phyloP scores from a whole-genome alignment of 805 yeast species.

The Wickerhamomyces alni region DNA sequence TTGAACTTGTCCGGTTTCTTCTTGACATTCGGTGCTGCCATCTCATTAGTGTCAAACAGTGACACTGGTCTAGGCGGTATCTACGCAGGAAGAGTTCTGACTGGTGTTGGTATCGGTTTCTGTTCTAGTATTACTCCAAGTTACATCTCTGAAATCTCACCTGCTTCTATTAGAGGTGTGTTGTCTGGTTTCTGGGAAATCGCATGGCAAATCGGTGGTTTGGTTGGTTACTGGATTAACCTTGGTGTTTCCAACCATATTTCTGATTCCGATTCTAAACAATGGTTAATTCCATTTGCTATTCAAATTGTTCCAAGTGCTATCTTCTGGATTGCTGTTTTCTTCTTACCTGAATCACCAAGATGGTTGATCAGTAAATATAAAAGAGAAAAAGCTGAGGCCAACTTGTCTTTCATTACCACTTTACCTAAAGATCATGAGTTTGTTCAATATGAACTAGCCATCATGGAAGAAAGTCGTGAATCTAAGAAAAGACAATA shows the following conservation, averaged over 20 bases:
- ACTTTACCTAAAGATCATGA: slow-evolving; percentile 31
- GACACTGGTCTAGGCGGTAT: slow-evolving; percentile 37
- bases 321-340: slow-evolving; percentile 32
- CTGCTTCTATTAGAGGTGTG: slow-evolving; percentile 39
- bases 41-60: slow-evolving; percentile 30
- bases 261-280: slow-evolving; percentile 20
- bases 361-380: slow-evolving; percentile 35
- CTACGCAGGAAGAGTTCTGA: slow-evolving; percentile 43
- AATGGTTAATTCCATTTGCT: slow-evolving; percentile 45
- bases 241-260: slow-evolving; percentile 38
- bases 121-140: slow-evolving; percentile 45
- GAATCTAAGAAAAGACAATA: slow-evolving; percentile 20
- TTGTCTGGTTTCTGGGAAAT: slow-evolving; percentile 40
- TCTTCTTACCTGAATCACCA: slow-evolving; percentile 40
- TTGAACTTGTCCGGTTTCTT: slow-evolving; percentile 11
- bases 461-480: slow-evolving; percentile 22
- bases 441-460: slow-evolving; percentile 35
- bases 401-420: slow-evolving; percentile 32
- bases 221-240: slow-evolving; percentile 44
- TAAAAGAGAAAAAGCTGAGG: slow-evolving; percentile 29
- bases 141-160: slow-evolving; percentile 39
- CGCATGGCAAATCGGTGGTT: slow-evolving; percentile 42
- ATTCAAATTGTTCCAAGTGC: slow-evolving; percentile 41
- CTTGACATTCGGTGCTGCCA: slow-evolving; percentile 33
- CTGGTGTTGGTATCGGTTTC: slow-evolving; percentile 47